These are phyloP conservation scores for Hygrophila difformis DNA, from an alignment of 257 asterid genomes.

Conservation along the genomic window DNA sequence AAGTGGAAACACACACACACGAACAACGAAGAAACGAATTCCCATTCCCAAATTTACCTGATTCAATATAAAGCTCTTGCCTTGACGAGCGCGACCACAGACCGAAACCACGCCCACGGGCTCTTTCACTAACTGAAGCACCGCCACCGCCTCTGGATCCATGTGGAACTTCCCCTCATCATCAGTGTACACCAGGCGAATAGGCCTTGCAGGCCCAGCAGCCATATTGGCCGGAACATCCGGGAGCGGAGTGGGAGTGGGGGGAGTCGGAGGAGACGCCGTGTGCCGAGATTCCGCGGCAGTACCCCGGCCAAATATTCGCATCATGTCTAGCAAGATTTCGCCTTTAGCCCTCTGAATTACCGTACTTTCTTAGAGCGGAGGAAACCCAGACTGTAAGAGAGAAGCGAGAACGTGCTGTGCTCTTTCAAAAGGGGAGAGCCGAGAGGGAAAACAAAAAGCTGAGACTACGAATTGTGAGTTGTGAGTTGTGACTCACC, in stretches of 20 bases:
- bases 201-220: conserved; percentile 83
- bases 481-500: too few relatives aligned
- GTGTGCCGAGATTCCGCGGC: conserved; percentile 52
- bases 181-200: conserved; percentile 82
- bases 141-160: conserved; percentile 92
- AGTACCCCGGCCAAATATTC: conserved; percentile 36
- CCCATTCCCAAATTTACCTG: conserved; percentile 42
- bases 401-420: not conserved
- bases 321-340: conserved; percentile 30
- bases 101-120: conserved; percentile 97
- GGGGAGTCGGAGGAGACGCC: conserved; percentile 35
- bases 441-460: too few relatives aligned
- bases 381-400: too few relatives aligned
- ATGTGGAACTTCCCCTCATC: conserved; percentile 82
- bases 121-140: conserved; percentile 87
- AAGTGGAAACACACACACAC: too few relatives aligned
- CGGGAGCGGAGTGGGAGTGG: conserved; percentile 25
- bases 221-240: conserved; percentile 20
- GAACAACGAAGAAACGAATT: too few relatives aligned
- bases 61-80: conserved; percentile 83
- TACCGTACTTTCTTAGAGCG: too few relatives aligned
- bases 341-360: too few relatives aligned
- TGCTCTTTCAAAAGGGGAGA: too few relatives aligned
- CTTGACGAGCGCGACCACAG: conserved; percentile 99
- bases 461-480: too few relatives aligned